A percentile compares a stretch with the other conserved stretches of the same genome.
Evolutionary conservation across 2,329 filamentous ascomycete species (phyloP).

Genomic region (Pezicula radicicola): DNA sequence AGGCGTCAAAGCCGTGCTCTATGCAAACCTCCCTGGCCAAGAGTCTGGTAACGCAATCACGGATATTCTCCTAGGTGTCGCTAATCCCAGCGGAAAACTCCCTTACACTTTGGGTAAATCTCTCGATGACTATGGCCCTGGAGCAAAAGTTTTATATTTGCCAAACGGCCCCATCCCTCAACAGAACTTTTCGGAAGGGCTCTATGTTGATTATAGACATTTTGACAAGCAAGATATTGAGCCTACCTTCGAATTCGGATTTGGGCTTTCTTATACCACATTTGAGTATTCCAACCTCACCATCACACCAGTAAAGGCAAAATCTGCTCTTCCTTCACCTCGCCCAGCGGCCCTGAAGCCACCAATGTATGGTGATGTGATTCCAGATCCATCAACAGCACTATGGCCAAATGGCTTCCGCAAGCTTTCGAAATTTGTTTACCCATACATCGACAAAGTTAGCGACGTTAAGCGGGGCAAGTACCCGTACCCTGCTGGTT

Average conservation of each 20-base stretch:
- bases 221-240: slow-evolving; percentile 74
- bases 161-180: slow-evolving; percentile 71
- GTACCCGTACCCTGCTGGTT: slow-evolving; percentile 41
- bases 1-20: slow-evolving; percentile 72
- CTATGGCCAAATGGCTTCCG: slow-evolving; percentile 55
- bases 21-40: slow-evolving; percentile 84
- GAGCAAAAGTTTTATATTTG: slow-evolving; percentile 65
- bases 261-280: slow-evolving; percentile 69
- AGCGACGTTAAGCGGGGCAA: slow-evolving; percentile 35
- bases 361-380: slow-evolving; percentile 45
- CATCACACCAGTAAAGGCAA: slow-evolving; percentile 36
- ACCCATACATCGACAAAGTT: slow-evolving; percentile 49
- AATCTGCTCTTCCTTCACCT: slow-evolving; percentile 28
- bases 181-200: slow-evolving; percentile 77
- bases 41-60: slow-evolving; percentile 81
- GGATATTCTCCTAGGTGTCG: slow-evolving; percentile 75
- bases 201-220: slow-evolving; percentile 87
- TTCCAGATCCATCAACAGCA: slow-evolving; percentile 48
- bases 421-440: slow-evolving; percentile 61
- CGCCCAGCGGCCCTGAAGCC: slow-evolving; percentile 36
- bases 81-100: slow-evolving; percentile 69
- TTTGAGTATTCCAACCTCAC: slow-evolving; percentile 51
- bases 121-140: slow-evolving; percentile 72
- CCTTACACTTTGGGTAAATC: slow-evolving; percentile 83
- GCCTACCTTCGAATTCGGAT: slow-evolving; percentile 84